A percentile compares a stretch with the other conserved stretches of the same genome.
Evolutionary conservation across 805 yeast species (phyloP).

Genomic region (Saccharomycopsis sp.): DNA sequence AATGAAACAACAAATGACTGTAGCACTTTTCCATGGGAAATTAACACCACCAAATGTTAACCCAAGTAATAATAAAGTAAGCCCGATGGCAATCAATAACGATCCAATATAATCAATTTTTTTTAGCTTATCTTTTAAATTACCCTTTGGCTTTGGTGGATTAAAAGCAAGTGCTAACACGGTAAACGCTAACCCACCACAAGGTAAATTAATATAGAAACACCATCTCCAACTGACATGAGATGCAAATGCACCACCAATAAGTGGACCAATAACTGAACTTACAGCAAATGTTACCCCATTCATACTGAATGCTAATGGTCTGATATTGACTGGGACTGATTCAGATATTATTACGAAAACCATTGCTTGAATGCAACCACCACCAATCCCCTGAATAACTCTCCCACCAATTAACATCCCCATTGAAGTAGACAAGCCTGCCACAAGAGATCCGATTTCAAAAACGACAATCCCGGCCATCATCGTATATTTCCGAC

Average conservation of each 20-base stretch:
- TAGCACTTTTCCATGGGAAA: conserved; percentile 44
- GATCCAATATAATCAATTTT: neutral
- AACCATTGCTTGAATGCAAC: conserved; percentile 54
- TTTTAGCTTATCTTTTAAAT: neutral
- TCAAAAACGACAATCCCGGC: conserved; percentile 48
- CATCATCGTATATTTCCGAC: conserved; percentile 45
- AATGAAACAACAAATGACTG: conserved; percentile 40
- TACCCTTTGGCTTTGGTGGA: neutral
- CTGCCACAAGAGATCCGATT: conserved; percentile 55
- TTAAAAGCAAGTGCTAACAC: conserved; percentile 24
- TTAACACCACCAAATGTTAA: conserved; percentile 49
- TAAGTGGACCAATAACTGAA: conserved; percentile 52
- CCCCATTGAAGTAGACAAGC: conserved; percentile 46
- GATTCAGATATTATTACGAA: conserved; percentile 50
- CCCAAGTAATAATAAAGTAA: conserved; percentile 30
- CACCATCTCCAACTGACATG: conserved; percentile 71
- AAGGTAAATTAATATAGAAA: conserved; percentile 61
- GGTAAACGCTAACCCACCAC: conserved; percentile 46
- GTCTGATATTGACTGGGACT: neutral
- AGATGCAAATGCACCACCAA: conserved; percentile 60
- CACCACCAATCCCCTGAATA: conserved; percentile 65
- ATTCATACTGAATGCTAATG: neutral
- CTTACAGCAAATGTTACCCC: conserved; percentile 26
- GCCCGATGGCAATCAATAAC: conserved; percentile 2
- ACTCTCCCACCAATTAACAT: conserved; percentile 67